These are phyloP conservation scores for Aspergillus oerlinghausenensis DNA, from an alignment of 2,329 filamentous ascomycete species.

Conservation along the genomic window DNA sequence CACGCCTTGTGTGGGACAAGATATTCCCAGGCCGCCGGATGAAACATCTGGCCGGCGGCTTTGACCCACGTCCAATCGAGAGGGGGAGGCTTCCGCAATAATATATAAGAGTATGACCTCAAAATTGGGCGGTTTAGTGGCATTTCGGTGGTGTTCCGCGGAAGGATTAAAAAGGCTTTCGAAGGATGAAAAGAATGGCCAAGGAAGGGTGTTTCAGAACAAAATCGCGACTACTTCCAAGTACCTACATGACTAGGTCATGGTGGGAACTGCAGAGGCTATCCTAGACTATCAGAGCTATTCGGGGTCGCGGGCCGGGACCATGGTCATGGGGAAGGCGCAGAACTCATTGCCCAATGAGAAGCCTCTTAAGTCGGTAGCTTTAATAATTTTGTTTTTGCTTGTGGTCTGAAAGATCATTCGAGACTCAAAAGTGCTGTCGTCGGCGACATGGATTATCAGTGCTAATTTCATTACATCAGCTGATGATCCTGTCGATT, in stretches of 20 bases:
- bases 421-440: neutral
- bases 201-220: neutral
- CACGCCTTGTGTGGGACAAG: neutral
- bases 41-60: constrained; percentile 7
- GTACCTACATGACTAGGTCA: too few relatives aligned
- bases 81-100: neutral
- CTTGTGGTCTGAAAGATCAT: neutral
- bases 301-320: constrained; percentile 9
- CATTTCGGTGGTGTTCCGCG: neutral
- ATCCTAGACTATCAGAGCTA: neutral
- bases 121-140: too few relatives aligned
- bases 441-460: neutral
- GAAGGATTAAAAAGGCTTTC: neutral
- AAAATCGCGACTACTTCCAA: too few relatives aligned
- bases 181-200: neutral
- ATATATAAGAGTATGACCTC: neutral
- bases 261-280: neutral
- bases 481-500: neutral
- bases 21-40: constrained; percentile 10
- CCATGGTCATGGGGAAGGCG: constrained; percentile 9
- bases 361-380: neutral
- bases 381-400: neutral
- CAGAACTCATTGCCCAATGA: neutral
- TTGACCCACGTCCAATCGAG: neutral
- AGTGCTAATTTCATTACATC: neutral